Evolutionary conservation across 179 eudicot species (phyloP).

Genomic region (Gypsophila paniculata): DNA sequence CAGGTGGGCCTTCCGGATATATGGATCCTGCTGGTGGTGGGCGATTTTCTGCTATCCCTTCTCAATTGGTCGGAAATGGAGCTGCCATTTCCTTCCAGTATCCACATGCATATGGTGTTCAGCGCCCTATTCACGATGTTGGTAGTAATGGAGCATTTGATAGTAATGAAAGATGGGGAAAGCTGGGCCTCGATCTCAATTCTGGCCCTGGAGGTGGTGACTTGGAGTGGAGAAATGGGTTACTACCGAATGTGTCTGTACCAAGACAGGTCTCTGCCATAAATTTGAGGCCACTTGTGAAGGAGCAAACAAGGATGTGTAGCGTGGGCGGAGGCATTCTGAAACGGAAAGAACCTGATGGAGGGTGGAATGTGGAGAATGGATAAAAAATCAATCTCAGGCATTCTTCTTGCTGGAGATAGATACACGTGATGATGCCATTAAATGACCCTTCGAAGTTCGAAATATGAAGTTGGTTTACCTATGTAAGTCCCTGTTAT

Average conservation of each 20-base stretch:
- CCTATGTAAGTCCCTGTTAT: slow-evolving; percentile 32
- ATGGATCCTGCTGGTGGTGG: slow-evolving; percentile 32
- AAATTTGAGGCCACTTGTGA: slow-evolving; percentile 29
- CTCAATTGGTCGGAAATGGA: slow-evolving; percentile 41
- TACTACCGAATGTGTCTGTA: slow-evolving; percentile 21
- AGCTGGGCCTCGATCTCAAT: slow-evolving; percentile 49
- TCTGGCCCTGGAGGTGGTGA: slow-evolving; percentile 42
- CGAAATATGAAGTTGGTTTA: slow-evolving; percentile 35
- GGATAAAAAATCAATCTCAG: slow-evolving; percentile 54
- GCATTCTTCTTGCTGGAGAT: slow-evolving; percentile 69
- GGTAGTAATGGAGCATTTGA: slow-evolving; percentile 31
- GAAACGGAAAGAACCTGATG: slow-evolving; percentile 47
- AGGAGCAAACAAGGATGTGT: slow-evolving; percentile 44
- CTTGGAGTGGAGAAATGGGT: slow-evolving; percentile 37
- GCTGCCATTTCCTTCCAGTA: slow-evolving; percentile 39
- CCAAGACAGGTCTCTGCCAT: slow-evolving; percentile 31
- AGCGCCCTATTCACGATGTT: slow-evolving; percentile 28
- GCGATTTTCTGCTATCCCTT: slow-evolving; percentile 34
- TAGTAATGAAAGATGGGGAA: slow-evolving; percentile 41
- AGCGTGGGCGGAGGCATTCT: slow-evolving; percentile 35
- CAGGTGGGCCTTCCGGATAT: slow-evolving; percentile 36
- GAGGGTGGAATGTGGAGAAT: slow-evolving; percentile 58
- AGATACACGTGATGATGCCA: slow-evolving; percentile 25
- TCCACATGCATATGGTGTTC: slow-evolving; percentile 36
- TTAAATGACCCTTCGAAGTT: slow-evolving; percentile 24